Conservation (phyloP, 31 red algal species). For the Odonthalia washingtoniensis region DNA sequence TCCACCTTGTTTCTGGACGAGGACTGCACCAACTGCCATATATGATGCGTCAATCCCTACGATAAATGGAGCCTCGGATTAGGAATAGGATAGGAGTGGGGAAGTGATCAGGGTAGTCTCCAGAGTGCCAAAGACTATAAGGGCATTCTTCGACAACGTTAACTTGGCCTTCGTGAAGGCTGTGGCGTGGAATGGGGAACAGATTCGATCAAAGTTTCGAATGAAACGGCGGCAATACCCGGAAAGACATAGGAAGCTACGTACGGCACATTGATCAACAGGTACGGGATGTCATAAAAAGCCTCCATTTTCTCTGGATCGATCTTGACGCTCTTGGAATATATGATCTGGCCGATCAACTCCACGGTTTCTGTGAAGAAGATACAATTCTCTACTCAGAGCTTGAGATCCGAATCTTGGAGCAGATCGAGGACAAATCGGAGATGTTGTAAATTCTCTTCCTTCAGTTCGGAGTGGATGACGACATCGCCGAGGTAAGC, state of each 20-base stretch:
- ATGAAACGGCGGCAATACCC: slow-evolving; percentile 27
- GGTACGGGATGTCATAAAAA: slow-evolving; percentile 7
- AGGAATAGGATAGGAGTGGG: not conserved
- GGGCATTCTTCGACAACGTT: not conserved
- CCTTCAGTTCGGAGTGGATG: slow-evolving; percentile 1
- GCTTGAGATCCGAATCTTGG: slow-evolving; percentile 1
- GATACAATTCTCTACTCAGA: not conserved
- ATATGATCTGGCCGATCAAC: not conserved
- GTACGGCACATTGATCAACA: not conserved
- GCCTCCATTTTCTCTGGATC: slow-evolving; percentile 28
- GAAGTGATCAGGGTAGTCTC: not conserved
- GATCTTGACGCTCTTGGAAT: not conserved
- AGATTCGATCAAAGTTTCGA: not conserved
- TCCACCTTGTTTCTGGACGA: slow-evolving; percentile 19
- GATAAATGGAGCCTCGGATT: slow-evolving; percentile 21
- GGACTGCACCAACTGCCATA: not conserved
- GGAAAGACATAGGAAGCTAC: slow-evolving; percentile 18
- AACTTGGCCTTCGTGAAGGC: not conserved
- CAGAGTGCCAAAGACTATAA: not conserved
- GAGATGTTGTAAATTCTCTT: not conserved
- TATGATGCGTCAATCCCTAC: slow-evolving; percentile 19
- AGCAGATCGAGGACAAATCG: not conserved
- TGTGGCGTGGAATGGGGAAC: not conserved
- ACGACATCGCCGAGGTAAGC: slow-evolving; percentile 11
- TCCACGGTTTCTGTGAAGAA: not conserved